Evolutionary conservation across 352 stramenopile species (phyloP), one percentile per base, ranked within the genome.

Genomic region (Globisporangium middletonii): DNA sequence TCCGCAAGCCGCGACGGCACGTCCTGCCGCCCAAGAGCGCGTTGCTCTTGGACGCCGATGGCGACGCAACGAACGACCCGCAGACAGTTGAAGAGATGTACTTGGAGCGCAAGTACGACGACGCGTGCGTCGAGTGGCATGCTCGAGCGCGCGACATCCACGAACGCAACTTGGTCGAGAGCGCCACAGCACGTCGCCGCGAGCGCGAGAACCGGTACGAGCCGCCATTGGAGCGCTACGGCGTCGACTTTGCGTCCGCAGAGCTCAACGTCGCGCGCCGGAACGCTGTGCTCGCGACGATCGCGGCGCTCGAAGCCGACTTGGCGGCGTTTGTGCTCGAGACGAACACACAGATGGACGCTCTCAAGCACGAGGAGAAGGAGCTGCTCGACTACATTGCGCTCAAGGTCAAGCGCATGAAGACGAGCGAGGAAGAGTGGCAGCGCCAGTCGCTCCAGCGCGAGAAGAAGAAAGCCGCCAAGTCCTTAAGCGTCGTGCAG

Each of bases 371-470:
- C 46, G 83, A 94, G 59, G 68, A 86, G 57, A 69, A 71, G 15
- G 81, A 94, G 50, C 55, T 94, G 23, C 64, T 83, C 37, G 79
- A 88, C 28, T 94, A 90, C 56, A 76, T 94, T 23, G 68, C 77
- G 8, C 66, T 92, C 11, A 94, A 94, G 54, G 68, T 64, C 8
- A 92, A 89, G 37, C 77, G 81, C 13, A 83, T 94, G 62, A 88
- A 89, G 53, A 71, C 63, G 15, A 89, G 77, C 19, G 77, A 83
- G 5, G 79, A 94, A 53, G 83, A 89, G 49, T 94, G 83, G 79
- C 83, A 94, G 49, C 83, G 83, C 43, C 83, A 92, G 49, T 88
- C 83, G 42, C 62, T 94, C 15, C 87, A 92, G 62, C 77, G 83
- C 11, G 83, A 92, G 27, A 83, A 78, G 55, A 94, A 94, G 68